A percentile compares a stretch with the other conserved stretches of the same genome.
Conservation (phyloP, 768 basidiomycete species). For the Trametes cingulata region DNA sequence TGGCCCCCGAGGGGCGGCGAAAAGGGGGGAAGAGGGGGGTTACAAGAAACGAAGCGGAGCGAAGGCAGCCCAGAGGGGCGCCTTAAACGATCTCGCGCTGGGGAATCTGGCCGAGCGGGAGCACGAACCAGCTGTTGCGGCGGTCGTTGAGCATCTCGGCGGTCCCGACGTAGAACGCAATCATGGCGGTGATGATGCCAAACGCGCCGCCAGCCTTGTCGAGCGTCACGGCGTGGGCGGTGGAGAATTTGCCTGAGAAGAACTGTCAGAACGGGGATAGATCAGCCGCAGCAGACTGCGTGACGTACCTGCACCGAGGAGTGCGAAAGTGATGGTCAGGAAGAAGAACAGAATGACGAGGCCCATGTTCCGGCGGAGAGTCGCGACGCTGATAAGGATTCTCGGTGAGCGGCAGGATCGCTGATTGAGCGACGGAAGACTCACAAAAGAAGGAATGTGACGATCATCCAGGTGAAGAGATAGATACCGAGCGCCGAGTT, state of each 20-base stretch:
- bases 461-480: constrained; percentile 70
- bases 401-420: background rate
- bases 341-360: constrained; percentile 52
- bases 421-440: constrained; percentile 25
- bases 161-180: constrained; percentile 49
- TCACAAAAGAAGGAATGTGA: constrained; percentile 71
- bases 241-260: constrained; percentile 23
- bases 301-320: constrained; percentile 44
- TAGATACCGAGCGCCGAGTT: constrained; percentile 70
- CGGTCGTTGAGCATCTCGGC: constrained; percentile 38
- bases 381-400: constrained; percentile 41
- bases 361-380: constrained; percentile 50
- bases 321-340: constrained; percentile 53
- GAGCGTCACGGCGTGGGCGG: constrained; percentile 18
- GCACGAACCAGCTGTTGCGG: constrained; percentile 41
- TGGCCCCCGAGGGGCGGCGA: constrained; percentile 10
- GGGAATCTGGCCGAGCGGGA: constrained; percentile 40
- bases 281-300: too few relatives aligned
- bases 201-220: constrained; percentile 45
- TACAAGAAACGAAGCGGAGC: background rate
- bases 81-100: constrained; percentile 23
- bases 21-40: constrained; percentile 2
- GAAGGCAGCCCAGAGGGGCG: background rate
- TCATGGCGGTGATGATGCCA: constrained; percentile 46
- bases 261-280: background rate